Conservation (phyloP, 2,329 filamentous ascomycete genomes). For the Aspergillus hortae region DNA sequence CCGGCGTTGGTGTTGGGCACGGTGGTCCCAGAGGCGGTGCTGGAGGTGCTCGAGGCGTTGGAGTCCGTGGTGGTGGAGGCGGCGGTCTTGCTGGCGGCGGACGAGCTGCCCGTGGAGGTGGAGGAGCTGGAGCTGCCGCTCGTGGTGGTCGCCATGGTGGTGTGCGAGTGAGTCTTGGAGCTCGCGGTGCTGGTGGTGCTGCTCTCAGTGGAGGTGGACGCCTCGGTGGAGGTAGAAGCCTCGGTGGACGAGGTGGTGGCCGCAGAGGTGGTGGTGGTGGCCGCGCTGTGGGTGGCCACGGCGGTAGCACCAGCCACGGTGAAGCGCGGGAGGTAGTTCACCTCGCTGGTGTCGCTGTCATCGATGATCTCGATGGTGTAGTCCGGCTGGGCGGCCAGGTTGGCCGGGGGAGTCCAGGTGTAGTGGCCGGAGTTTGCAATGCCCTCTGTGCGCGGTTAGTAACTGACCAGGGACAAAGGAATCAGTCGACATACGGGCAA, state of each 20-base stretch:
- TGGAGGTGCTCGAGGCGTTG: conserved; percentile 16
- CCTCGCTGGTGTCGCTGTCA: conserved; percentile 40
- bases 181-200: conserved; percentile 14
- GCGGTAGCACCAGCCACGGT: conserved; percentile 45
- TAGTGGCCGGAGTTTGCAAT: conserved; percentile 50
- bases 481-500: conserved; percentile 40
- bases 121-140: conserved; percentile 19
- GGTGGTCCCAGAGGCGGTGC: conserved; percentile 18
- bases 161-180: conserved; percentile 7
- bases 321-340: conserved; percentile 55
- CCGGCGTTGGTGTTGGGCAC: conserved; percentile 31
- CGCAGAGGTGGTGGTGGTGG: conserved; percentile 19
- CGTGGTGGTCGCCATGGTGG: conserved; percentile 15
- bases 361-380: conserved; percentile 55
- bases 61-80: conserved; percentile 17
- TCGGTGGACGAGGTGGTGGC: conserved; percentile 18
- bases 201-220: conserved; percentile 20
- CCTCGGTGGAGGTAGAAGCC: conserved; percentile 20
- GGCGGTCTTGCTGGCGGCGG: conserved; percentile 13
- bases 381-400: conserved; percentile 41
- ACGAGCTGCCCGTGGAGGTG: conserved; percentile 15
- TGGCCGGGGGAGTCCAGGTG: conserved; percentile 44
- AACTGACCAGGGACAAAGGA: neutral
- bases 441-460: conserved; percentile 31
- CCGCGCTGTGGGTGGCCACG: conserved; percentile 27